Evolutionary conservation across 148 eudicot genomes (phyloP).

Genomic region (Arctostaphylos glauca): DNA sequence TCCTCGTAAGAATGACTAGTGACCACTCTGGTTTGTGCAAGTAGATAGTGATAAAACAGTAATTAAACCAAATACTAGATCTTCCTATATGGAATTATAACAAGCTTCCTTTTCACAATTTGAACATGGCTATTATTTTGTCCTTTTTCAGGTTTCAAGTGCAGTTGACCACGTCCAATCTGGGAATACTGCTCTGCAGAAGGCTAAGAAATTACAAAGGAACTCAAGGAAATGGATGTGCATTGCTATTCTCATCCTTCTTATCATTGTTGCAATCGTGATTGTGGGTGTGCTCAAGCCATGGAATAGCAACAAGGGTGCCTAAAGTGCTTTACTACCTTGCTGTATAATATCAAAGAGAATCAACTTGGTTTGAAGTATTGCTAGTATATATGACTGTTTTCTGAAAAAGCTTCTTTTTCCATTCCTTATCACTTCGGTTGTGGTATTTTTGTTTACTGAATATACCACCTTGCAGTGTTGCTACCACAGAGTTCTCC

Average conservation of each 20-base stretch:
- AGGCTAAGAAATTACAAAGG: conserved; percentile 69
- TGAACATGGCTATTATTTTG: not conserved
- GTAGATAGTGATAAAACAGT: not conserved
- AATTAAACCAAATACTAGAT: not conserved
- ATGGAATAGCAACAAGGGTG: conserved; percentile 67
- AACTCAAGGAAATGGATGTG: conserved; percentile 95
- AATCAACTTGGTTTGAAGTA: not conserved
- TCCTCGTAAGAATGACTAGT: not conserved
- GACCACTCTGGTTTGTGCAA: not conserved
- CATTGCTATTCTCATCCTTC: conserved; percentile 65
- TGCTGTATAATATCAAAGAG: not conserved
- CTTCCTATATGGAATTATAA: not conserved
- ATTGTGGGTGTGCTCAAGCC: conserved; percentile 83
- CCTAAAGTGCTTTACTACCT: conserved; percentile 21
- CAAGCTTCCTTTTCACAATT: not conserved
- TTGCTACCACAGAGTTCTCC: not conserved
- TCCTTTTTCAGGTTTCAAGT: conserved; percentile 48
- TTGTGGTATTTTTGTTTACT: not conserved
- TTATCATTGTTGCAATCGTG: conserved; percentile 48
- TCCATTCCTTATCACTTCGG: not conserved
- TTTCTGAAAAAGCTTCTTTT: not conserved
- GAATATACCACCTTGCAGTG: not conserved
- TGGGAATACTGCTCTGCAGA: conserved; percentile 72
- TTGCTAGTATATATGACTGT: not conserved
- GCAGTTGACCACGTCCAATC: conserved; percentile 86